Conservation (phyloP, 306 rosid species). For the Canavalia ensiformis region DNA sequence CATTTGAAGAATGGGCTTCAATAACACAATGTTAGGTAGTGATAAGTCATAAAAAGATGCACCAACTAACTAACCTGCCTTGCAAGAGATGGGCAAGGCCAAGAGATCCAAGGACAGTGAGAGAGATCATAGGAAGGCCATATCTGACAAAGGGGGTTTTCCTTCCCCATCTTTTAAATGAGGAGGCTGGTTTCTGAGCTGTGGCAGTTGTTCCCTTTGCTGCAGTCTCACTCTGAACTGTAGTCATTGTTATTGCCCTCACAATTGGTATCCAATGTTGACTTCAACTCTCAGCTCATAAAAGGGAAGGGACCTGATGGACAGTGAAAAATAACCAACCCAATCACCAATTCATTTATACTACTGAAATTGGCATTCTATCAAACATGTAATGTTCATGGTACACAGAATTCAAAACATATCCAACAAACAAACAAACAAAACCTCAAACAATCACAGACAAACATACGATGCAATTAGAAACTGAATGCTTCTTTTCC, state of each 20-base stretch:
- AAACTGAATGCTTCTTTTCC: conserved; percentile 10
- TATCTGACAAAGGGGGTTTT: conserved; percentile 80
- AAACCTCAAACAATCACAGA: neutral
- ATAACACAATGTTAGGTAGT: too few relatives aligned
- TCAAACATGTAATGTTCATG: conserved; percentile 43
- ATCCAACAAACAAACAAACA: neutral
- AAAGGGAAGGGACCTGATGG: neutral
- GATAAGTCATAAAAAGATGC: neutral
- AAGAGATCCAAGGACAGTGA: conserved; percentile 79
- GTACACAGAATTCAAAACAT: neutral
- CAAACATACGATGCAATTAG: neutral
- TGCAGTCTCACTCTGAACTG: conserved; percentile 43
- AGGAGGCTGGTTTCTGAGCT: conserved; percentile 47
- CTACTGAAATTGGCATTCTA: conserved; percentile 27
- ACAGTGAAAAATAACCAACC: neutral
- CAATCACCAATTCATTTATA: conserved; percentile 25
- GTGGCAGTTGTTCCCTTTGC: conserved; percentile 39
- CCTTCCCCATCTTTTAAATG: conserved; percentile 83
- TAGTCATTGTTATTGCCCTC: conserved; percentile 41
- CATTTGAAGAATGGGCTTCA: too few relatives aligned
- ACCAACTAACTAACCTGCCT: conserved; percentile 66
- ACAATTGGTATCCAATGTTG: neutral
- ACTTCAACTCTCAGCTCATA: neutral
- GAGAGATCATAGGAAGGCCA: conserved; percentile 95
- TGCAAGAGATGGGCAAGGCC: conserved; percentile 93